These are phyloP conservation scores for Dioscorea cayenensis DNA, from an alignment of 116 monocot genomes.

Conservation along the genomic window DNA sequence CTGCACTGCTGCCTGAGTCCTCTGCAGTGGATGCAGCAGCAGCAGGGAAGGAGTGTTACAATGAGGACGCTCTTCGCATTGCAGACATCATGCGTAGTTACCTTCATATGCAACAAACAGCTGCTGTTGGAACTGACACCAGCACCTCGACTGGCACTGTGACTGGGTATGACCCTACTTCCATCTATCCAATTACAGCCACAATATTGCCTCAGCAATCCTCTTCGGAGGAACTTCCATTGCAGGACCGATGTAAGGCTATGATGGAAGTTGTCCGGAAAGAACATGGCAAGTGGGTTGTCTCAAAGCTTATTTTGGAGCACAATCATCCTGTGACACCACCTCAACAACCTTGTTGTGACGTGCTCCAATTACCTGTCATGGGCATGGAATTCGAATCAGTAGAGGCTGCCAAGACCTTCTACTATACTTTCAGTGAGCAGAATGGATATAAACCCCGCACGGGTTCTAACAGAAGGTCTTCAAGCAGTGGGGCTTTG, in stretches of 20 bases:
- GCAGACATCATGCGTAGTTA: conserved; percentile 55
- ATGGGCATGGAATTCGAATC: conserved; percentile 47
- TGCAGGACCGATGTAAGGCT: conserved; percentile 24
- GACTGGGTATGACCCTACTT: background rate
- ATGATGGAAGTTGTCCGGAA: conserved; percentile 44
- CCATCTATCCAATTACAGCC: background rate
- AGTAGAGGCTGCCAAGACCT: conserved; percentile 29
- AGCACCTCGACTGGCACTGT: no score
- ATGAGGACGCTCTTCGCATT: conserved; percentile 32
- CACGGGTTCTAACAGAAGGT: conserved; percentile 25
- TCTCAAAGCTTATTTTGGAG: conserved; percentile 28
- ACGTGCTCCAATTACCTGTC: conserved; percentile 8
- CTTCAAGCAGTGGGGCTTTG: conserved; percentile 18
- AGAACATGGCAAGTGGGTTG: conserved; percentile 32
- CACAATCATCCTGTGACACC: conserved; percentile 22
- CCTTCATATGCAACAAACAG: conserved; percentile 13
- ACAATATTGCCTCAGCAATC: background rate
- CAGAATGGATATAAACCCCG: conserved; percentile 34
- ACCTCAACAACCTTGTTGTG: conserved; percentile 13
- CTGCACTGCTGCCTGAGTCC: background rate
- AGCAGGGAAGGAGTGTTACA: conserved; percentile 1
- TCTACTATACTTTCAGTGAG: conserved; percentile 29
- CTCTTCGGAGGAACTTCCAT: background rate
- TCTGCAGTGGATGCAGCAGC: no score
- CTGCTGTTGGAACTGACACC: background rate